Base-by-base conservation (phyloP, 495 filamentous ascomycete species). In the Haplographium delicatum region DNA sequence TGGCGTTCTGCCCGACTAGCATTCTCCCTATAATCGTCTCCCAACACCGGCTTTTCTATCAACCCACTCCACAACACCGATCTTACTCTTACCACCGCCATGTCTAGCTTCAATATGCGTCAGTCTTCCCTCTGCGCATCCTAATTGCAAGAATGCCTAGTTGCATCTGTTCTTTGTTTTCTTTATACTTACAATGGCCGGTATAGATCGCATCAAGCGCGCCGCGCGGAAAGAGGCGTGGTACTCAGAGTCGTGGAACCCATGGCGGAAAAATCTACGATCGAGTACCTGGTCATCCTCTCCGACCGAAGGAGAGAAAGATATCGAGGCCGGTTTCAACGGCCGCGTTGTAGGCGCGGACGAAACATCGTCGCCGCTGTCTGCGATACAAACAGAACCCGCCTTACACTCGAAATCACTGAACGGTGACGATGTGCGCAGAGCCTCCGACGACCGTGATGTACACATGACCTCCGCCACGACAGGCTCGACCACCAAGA, bases 151-250 rank as follows among this genome's bases (percentile, higher is more conserved):
- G 25, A 34, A 25, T 39, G 40, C 47, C 41, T 47, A 39, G 15
- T 50, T 23, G 30, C 45, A n/a, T 22, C 33, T 46, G 34, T 35
- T 24, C 28, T 33, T 43, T 8, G 19, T 24, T 20, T 43, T 26
- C 25, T 47, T 47, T 52, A n/a, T n/a, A 42, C 48, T 52, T 47
- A 47, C 48, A 4, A 58, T 58, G 50, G 20, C 23, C 27, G 7
- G 20, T 5, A 38, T 53, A 58, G 55, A 58, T 31, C 6, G n/a
- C n/a, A 53, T 58, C 11, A 58, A 58, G 50, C 55, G 50, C 55
- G 31, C 35, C 9, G 59, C 59, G 48, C 56, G 59, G 20, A 62
- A 57, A 19, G 59, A 54, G 35, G 59, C 59, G 34, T 59, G 56
- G 59, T 59, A 59, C 40, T 28, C 49, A 49, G 50, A 59, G 18